phyloP scores from a whole-genome alignment of 2,329 filamentous ascomycete genomes.

The Ciborinia camelliae region DNA sequence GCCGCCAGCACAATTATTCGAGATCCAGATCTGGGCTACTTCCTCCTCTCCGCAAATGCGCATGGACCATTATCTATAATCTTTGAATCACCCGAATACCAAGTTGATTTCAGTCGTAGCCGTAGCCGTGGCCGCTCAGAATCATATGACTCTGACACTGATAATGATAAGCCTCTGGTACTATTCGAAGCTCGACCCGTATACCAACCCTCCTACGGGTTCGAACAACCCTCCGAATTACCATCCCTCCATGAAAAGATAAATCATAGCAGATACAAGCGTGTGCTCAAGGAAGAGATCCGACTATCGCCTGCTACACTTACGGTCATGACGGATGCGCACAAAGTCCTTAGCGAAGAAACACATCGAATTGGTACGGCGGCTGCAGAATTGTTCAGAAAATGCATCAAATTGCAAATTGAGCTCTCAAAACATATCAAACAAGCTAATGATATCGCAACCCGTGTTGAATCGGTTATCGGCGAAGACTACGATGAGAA shows the following conservation, averaged over 20 bases:
- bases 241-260: constrained; percentile 54
- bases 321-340: constrained; percentile 67
- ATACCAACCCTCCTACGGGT: constrained; percentile 60
- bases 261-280: constrained; percentile 58
- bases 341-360: constrained; percentile 67
- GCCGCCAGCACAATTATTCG: constrained; percentile 53
- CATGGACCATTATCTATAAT: constrained; percentile 56
- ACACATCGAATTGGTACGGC: constrained; percentile 65
- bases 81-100: constrained; percentile 57
- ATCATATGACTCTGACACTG: constrained; percentile 41
- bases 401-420: constrained; percentile 63
- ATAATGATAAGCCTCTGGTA: constrained; percentile 45
- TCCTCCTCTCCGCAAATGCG: constrained; percentile 57
- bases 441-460: constrained; percentile 62
- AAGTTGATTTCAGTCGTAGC: constrained; percentile 44
- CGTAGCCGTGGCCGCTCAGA: constrained; percentile 45
- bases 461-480: constrained; percentile 63
- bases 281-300: constrained; percentile 63
- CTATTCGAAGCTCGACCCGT: constrained; percentile 62
- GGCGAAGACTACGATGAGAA: constrained; percentile 50
- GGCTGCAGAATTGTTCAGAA: constrained; percentile 69
- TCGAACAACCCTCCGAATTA: constrained; percentile 56
- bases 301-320: constrained; percentile 68
- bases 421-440: constrained; percentile 66
- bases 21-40: constrained; percentile 62